phyloP scores from a whole-genome alignment of 306 rosid genomes.

The Trifolium subterraneum region DNA sequence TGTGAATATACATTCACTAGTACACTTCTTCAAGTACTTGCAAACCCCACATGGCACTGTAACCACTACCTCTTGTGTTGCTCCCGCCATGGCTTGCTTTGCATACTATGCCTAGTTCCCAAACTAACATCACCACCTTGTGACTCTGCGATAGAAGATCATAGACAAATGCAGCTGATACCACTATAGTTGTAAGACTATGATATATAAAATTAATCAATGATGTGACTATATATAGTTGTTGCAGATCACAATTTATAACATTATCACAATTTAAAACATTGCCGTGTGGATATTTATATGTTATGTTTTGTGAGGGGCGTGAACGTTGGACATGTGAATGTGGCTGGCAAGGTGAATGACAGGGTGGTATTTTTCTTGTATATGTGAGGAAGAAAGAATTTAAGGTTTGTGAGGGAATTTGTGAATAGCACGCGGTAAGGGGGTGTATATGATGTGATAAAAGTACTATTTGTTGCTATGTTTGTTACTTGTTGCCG shows the following conservation, averaged over 20 bases:
- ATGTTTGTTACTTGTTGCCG: conserved; percentile 8
- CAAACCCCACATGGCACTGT: not conserved
- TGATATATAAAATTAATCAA: not conserved
- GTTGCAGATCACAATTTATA: not conserved
- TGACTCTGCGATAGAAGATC: not conserved
- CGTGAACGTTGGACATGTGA: too few relatives aligned
- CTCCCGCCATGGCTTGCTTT: not conserved
- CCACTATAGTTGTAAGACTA: not conserved
- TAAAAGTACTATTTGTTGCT: not conserved
- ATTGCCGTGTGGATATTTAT: conserved; percentile 18
- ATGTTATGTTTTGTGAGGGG: not conserved
- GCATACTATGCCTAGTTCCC: not conserved
- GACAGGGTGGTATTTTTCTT: too few relatives aligned
- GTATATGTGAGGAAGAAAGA: conserved; percentile 47
- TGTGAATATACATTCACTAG: too few relatives aligned
- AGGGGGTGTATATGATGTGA: conserved; percentile 14
- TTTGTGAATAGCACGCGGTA: conserved; percentile 55
- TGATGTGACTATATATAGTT: not conserved
- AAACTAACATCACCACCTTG: conserved; percentile 16
- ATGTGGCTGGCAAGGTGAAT: not conserved
- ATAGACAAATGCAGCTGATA: not conserved
- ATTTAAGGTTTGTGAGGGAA: conserved; percentile 59
- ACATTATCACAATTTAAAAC: not conserved
- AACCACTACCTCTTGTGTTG: not conserved
- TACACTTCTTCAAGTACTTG: not conserved